These are phyloP conservation scores for Vigna angularis DNA, from an alignment of 306 rosid species.

Conservation along the genomic window DNA sequence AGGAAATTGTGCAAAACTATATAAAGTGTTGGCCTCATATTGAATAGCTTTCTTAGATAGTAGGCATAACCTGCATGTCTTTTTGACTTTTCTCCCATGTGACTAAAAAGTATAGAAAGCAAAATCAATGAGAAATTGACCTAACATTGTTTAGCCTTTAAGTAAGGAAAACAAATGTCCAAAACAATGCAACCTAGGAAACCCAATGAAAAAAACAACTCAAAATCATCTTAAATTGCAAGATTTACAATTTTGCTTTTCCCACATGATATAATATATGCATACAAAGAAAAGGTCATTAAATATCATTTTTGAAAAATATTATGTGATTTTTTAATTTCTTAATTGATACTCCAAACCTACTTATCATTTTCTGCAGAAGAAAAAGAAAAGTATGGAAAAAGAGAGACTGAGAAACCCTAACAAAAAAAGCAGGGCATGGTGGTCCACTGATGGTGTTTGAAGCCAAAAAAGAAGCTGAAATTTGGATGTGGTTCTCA, in stretches of 20 bases:
- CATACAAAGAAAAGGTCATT: no score
- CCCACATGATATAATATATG: no score
- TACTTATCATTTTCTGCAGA: background rate
- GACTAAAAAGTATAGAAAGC: conserved; percentile 2
- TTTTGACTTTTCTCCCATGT: conserved; percentile 42
- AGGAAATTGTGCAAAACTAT: background rate
- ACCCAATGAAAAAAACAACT: background rate
- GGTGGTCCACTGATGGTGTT: conserved; percentile 27
- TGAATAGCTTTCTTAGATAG: conserved; percentile 25
- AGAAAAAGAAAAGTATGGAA: background rate
- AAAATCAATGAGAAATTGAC: conserved; percentile 12
- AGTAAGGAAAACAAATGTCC: conserved; percentile 3
- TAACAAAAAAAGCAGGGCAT: background rate
- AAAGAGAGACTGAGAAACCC: background rate
- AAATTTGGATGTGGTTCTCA: conserved; percentile 21
- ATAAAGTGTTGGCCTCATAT: background rate
- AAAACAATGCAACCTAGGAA: background rate
- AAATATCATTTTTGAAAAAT: background rate
- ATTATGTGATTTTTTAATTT: background rate
- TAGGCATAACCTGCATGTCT: conserved; percentile 2
- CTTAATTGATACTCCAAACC: background rate
- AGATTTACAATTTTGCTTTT: no score
- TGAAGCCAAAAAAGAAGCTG: background rate
- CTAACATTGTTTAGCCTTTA: conserved; percentile 28
- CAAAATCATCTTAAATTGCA: conserved; percentile 1